Percentiles rank a stretch among this genome's conserved stretches.
phyloP scores from a whole-genome alignment of 805 yeast species.

The Candida tibetensis region DNA sequence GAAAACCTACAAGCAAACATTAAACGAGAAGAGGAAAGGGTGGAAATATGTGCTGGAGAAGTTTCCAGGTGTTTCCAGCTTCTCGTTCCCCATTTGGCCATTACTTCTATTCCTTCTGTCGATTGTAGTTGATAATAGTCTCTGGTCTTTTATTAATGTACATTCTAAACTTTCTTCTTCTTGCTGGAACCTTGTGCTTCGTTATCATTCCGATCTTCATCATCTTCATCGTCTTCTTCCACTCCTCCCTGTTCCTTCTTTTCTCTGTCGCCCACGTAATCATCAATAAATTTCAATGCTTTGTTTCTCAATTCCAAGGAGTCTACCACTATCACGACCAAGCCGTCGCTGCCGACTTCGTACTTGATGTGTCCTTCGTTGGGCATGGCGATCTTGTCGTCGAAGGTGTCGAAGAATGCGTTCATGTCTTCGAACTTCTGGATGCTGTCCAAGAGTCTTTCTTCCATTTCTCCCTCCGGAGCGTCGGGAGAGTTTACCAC shows the following conservation, averaged over 20 bases:
- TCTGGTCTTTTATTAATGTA: neutral
- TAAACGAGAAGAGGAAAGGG: too few species aligned
- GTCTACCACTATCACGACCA: conserved; percentile 55
- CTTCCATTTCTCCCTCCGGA: conserved; percentile 48
- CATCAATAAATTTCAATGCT: conserved; percentile 45
- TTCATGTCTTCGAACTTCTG: conserved; percentile 49
- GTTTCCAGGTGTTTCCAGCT: too few species aligned
- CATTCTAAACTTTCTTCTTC: conserved; percentile 5
- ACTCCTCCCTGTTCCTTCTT: conserved; percentile 6
- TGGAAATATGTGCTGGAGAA: too few species aligned
- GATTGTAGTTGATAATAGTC: too few species aligned
- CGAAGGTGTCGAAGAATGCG: conserved; percentile 51
- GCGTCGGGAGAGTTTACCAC: conserved; percentile 36
- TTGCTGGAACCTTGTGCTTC: conserved; percentile 4
- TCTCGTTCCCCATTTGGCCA: too few species aligned
- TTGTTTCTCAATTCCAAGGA: conserved; percentile 32
- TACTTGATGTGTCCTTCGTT: conserved; percentile 55
- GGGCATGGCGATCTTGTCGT: conserved; percentile 49
- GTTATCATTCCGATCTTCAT: conserved; percentile 2
- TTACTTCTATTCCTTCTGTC: too few species aligned
- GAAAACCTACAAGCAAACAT: too few species aligned
- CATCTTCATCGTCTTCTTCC: conserved; percentile 6
- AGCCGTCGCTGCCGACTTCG: conserved; percentile 61
- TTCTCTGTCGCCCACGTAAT: conserved; percentile 18
- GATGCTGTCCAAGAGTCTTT: conserved; percentile 43